Base-by-base conservation (phyloP, 2,329 filamentous ascomycete genomes). In the Hawksworthiomyces lignivorus region DNA sequence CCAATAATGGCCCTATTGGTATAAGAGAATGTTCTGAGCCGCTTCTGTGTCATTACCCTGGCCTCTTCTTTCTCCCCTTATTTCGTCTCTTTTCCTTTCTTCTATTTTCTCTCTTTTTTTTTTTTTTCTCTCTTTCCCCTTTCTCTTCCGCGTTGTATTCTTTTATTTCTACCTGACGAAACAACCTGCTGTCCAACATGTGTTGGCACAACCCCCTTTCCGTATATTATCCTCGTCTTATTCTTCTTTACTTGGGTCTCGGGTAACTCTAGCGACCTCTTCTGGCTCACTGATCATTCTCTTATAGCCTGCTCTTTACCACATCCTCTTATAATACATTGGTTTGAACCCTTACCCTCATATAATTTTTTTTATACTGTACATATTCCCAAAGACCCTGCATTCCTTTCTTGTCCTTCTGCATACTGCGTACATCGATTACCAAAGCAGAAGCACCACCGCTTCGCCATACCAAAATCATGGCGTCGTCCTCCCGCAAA, bases 401-500 rank as follows among this genome's bases (percentile, higher is more conserved):
- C 29, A n/a, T 29, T 31, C 6, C 11, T 17, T 31, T 6, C 15
- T 8, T 18, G n/a, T 19, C 9, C 19, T 36, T 11, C 27, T 19
- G 15, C 26, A 19, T 17, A 8, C n/a, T 35, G 31, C 18, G 18
- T 4, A n/a, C 36, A 17, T 31, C 12, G 7, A 18, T 18, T 4
- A 18, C 17, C 15, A n/a, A n/a, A n/a, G n/a, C n/a, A n/a, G n/a
- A n/a, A n/a, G n/a, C 15, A 9, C 15, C 30, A 7, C 31, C n/a
- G 15, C 31, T 22, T 36, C 12, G 9, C 8, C 29, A 28, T 11
- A 12, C 36, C n/a, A 8, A 26, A 26, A 39, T 21, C 22, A 66
- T 65, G 37, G 62, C 64, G 12, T 67, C 60, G 7, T 55, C 57
- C 18, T 58, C 67, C 32, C 66, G 64, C 54, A 70, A 62, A 57